Percentiles rank a stretch among this genome's conserved stretches.
Conservation (phyloP, 176 grass and related monocot genomes). For the Zea luxurians region DNA sequence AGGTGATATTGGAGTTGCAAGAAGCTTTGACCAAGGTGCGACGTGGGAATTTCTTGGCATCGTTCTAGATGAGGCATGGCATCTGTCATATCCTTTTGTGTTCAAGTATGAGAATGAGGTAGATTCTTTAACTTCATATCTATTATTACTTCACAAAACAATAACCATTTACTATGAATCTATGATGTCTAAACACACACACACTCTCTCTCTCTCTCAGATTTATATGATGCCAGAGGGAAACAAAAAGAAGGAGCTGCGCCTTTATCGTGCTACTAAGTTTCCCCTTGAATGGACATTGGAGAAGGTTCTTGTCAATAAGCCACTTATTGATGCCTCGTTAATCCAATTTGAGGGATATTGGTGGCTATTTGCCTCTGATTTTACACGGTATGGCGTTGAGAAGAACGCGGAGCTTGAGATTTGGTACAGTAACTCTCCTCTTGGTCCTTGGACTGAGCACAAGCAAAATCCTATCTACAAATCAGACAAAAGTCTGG, state of each 20-base stretch:
- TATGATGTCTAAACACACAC: slow-evolving; percentile 20
- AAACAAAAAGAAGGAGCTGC: slow-evolving; percentile 86
- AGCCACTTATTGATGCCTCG: slow-evolving; percentile 79
- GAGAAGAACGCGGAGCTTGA: slow-evolving; percentile 99
- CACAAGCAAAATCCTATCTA: slow-evolving; percentile 94
- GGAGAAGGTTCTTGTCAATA: slow-evolving; percentile 85
- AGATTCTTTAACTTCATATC: slow-evolving; percentile 27
- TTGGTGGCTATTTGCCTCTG: slow-evolving; percentile 91
- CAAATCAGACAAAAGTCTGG: slow-evolving; percentile 86
- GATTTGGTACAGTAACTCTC: slow-evolving; percentile 90
- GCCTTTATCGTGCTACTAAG: slow-evolving; percentile 86
- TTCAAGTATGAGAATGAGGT: slow-evolving; percentile 95
- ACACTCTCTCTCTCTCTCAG: slow-evolving; percentile 29
- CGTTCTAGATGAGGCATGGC: slow-evolving; percentile 86
- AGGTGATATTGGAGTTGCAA: slow-evolving; percentile 96
- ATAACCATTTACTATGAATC: neutral
- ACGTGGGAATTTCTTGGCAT: slow-evolving; percentile 98
- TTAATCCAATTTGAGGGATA: slow-evolving; percentile 68
- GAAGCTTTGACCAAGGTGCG: slow-evolving; percentile 81
- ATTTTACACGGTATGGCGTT: slow-evolving; percentile 77
- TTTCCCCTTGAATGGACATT: slow-evolving; percentile 96
- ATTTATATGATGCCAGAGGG: slow-evolving; percentile 99
- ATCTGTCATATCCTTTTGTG: slow-evolving; percentile 95
- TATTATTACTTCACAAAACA: neutral
- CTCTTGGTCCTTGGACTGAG: slow-evolving; percentile 89